These are phyloP conservation scores for Coemansia erecta DNA, from an alignment of 192 early-diverging fungal genomes.

Conservation along the genomic window DNA sequence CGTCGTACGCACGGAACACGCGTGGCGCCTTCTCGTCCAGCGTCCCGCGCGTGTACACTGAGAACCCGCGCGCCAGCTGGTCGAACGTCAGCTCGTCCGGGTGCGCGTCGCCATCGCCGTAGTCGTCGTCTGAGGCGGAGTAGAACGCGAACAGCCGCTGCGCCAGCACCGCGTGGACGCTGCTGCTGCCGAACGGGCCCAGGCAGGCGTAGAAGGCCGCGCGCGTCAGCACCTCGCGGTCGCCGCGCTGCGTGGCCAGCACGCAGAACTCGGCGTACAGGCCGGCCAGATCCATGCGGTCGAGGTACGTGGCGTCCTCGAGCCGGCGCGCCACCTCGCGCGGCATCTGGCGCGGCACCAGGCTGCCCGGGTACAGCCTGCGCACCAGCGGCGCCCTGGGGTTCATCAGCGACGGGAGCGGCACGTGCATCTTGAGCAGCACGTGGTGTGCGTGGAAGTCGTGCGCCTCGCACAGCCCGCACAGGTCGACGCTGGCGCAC, in stretches of 20 bases:
- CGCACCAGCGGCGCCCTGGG: slow-evolving; percentile 68
- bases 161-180: slow-evolving; percentile 77
- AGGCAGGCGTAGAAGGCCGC: slow-evolving; percentile 83
- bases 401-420: slow-evolving; percentile 87
- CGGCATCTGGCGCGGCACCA: slow-evolving; percentile 15
- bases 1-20: slow-evolving; percentile 89
- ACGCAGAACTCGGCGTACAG: slow-evolving; percentile 86
- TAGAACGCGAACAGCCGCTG: slow-evolving; percentile 83
- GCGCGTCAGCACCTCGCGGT: slow-evolving; percentile 69
- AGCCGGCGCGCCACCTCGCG: slow-evolving; percentile 11
- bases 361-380: slow-evolving; percentile 69
- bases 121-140: slow-evolving; percentile 83
- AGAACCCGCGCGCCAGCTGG: slow-evolving; percentile 81
- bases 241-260: slow-evolving; percentile 63
- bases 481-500: slow-evolving; percentile 91
- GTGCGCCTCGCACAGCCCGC: slow-evolving; percentile 87
- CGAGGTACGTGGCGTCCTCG: slow-evolving; percentile 49
- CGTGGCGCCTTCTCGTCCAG: slow-evolving; percentile 78
- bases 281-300: slow-evolving; percentile 78
- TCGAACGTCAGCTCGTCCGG: slow-evolving; percentile 63
- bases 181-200: slow-evolving; percentile 78
- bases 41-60: slow-evolving; percentile 80
- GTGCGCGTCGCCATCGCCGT: slow-evolving; percentile 57
- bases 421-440: slow-evolving; percentile 88
- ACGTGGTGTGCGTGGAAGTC: slow-evolving; percentile 79